A percentile compares a stretch with the other conserved stretches of the same genome.
phyloP scores from a whole-genome alignment of 108 stramenopile species.

The Cyclotella distinguenda region DNA sequence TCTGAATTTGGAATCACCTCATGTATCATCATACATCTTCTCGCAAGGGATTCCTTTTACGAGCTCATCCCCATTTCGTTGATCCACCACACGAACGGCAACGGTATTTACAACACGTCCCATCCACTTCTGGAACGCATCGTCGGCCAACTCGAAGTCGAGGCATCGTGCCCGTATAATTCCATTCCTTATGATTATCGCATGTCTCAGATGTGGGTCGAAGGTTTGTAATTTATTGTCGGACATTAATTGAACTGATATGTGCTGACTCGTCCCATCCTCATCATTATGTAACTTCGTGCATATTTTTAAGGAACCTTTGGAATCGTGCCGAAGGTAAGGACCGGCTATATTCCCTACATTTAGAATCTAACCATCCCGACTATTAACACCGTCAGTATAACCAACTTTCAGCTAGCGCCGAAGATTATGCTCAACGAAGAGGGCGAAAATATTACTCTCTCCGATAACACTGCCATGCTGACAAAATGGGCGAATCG shows the following conservation, averaged over 20 bases:
- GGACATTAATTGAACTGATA: too few relatives aligned
- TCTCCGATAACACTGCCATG: conserved; percentile 27
- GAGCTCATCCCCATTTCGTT: conserved; percentile 30
- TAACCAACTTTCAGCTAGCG: too few relatives aligned
- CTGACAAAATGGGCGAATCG: conserved; percentile 19
- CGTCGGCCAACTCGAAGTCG: conserved; percentile 31
- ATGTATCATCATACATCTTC: neutral
- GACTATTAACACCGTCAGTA: too few relatives aligned
- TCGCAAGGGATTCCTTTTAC: conserved; percentile 24
- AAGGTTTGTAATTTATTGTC: conserved; percentile 6
- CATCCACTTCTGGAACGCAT: conserved; percentile 29
- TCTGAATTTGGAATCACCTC: neutral
- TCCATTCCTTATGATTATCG: conserved; percentile 36
- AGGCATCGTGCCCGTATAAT: conserved; percentile 28
- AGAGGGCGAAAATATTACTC: conserved; percentile 26
- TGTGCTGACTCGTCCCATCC: too few relatives aligned
- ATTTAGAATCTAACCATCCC: too few relatives aligned
- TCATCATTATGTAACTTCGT: neutral
- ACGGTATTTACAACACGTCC: conserved; percentile 38
- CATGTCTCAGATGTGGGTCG: conserved; percentile 40
- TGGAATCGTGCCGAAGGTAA: conserved; percentile 31
- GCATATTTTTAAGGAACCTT: neutral
- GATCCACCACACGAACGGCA: conserved; percentile 30
- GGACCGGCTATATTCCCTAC: too few relatives aligned
- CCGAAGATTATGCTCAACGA: conserved; percentile 36